Percentiles rank a stretch among this genome's conserved stretches.
Conservation (phyloP, 768 basidiomycete genomes). For the Termitomyces sp. region DNA sequence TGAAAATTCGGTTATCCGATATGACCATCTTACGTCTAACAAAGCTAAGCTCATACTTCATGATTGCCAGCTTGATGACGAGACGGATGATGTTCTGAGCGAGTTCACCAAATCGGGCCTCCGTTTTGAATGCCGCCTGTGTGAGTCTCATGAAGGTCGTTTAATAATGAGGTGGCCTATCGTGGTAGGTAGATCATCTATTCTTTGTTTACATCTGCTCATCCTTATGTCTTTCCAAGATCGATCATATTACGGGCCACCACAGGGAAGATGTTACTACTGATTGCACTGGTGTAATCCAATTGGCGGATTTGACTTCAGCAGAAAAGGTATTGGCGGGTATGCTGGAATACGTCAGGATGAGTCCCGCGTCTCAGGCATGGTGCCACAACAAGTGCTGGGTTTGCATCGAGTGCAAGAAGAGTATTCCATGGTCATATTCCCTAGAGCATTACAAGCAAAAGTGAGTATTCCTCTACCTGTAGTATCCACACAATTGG, state of each 20-base stretch:
- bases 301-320: background rate
- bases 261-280: background rate
- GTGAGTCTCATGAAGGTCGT: conserved; percentile 7
- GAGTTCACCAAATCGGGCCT: background rate
- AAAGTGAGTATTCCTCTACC: background rate
- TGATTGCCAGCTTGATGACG: background rate
- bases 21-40: background rate
- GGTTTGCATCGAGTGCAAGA: conserved; percentile 8
- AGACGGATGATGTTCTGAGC: background rate
- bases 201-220: background rate
- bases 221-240: background rate
- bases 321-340: background rate
- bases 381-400: background rate
- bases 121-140: conserved; percentile 10
- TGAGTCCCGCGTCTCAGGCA: conserved; percentile 1
- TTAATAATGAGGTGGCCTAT: conserved; percentile 14
- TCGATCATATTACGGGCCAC: background rate
- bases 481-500: background rate
- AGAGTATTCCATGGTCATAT: background rate
- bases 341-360: conserved; percentile 2
- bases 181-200: background rate
- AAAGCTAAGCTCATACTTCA: conserved; percentile 3
- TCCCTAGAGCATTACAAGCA: conserved; percentile 3
- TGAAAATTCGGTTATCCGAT: background rate
- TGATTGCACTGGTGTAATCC: background rate